These are phyloP conservation scores for Epichloe uncinata DNA, from an alignment of 2,329 filamentous ascomycete genomes.

Conservation along the genomic window DNA sequence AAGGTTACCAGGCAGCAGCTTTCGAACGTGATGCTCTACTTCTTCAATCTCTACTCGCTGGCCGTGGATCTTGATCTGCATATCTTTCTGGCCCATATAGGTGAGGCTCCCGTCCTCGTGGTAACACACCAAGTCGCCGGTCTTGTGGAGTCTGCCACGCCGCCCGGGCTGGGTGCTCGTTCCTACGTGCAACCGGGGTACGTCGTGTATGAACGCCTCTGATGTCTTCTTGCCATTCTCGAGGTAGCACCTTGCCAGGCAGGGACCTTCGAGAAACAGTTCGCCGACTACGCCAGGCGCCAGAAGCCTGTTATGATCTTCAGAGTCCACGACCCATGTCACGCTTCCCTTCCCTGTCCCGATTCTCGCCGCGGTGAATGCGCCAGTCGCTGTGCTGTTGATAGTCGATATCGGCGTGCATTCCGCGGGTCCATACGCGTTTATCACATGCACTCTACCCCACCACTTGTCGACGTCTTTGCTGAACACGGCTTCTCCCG, in stretches of 20 bases:
- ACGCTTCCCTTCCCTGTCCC: too few species aligned
- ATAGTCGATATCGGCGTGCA: neutral
- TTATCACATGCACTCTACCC: neutral
- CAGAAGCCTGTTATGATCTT: too few species aligned
- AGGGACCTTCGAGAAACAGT: conserved; percentile 13
- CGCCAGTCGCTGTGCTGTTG: conserved; percentile 1
- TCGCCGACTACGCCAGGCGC: conserved; percentile 10
- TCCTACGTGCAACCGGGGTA: neutral
- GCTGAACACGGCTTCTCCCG: too few species aligned
- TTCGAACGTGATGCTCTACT: too few species aligned
- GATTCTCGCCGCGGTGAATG: too few species aligned
- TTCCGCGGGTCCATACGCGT: conserved; percentile 1
- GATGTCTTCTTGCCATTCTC: conserved; percentile 10
- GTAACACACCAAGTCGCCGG: conserved; percentile 33
- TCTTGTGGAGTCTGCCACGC: conserved; percentile 27
- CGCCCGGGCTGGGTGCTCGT: conserved; percentile 4
- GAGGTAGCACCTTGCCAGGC: conserved; percentile 13
- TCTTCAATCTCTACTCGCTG: too few species aligned
- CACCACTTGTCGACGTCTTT: neutral
- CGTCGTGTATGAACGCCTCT: conserved; percentile 26
- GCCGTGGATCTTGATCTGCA: conserved; percentile 37
- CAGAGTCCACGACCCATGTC: too few species aligned
- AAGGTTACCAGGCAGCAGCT: too few species aligned
- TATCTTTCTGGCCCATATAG: conserved; percentile 39
- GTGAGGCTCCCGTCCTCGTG: conserved; percentile 25